These are phyloP conservation scores for Osmanthus fragrans DNA, from an alignment of 257 asterid species.

Conservation along the genomic window DNA sequence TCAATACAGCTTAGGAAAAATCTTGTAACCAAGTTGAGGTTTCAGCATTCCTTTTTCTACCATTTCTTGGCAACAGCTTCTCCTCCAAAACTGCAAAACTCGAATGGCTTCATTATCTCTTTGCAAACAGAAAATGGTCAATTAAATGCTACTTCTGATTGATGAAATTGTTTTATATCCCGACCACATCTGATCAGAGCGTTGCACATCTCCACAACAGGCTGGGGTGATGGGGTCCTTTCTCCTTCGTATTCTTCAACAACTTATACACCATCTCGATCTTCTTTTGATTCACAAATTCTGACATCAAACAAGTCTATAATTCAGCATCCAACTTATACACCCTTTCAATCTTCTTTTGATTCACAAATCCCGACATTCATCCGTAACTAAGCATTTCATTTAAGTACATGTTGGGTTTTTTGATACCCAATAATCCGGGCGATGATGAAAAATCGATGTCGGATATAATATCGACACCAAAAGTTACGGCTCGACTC, in stretches of 20 bases:
- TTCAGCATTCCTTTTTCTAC: conserved; percentile 75
- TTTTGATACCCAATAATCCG: too few relatives aligned
- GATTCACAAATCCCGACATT: conserved; percentile 65
- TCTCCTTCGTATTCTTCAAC: conserved; percentile 69
- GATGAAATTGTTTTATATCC: conserved; percentile 70
- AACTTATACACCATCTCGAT: conserved; percentile 61
- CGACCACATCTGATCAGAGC: conserved; percentile 76
- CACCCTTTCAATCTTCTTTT: conserved; percentile 63
- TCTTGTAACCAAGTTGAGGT: too few relatives aligned
- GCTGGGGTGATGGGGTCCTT: conserved; percentile 55
- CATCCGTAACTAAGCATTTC: conserved; percentile 64
- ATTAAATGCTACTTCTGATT: conserved; percentile 40
- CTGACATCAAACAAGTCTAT: conserved; percentile 48
- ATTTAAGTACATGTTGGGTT: too few relatives aligned
- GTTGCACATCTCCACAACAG: conserved; percentile 66
- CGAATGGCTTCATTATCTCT: conserved; percentile 75
- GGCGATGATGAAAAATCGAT: too few relatives aligned
- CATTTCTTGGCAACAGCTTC: conserved; percentile 83
- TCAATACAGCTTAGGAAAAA: conserved; percentile 39
- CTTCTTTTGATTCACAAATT: conserved; percentile 64
- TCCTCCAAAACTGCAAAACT: conserved; percentile 70
- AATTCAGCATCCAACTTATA: conserved; percentile 26
- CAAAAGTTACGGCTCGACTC: too few relatives aligned
- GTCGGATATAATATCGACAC: too few relatives aligned
- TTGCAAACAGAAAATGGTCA: conserved; percentile 68